These are phyloP conservation scores for Danielia oregonensis DNA, from an alignment of 805 yeast genomes.

Conservation along the genomic window DNA sequence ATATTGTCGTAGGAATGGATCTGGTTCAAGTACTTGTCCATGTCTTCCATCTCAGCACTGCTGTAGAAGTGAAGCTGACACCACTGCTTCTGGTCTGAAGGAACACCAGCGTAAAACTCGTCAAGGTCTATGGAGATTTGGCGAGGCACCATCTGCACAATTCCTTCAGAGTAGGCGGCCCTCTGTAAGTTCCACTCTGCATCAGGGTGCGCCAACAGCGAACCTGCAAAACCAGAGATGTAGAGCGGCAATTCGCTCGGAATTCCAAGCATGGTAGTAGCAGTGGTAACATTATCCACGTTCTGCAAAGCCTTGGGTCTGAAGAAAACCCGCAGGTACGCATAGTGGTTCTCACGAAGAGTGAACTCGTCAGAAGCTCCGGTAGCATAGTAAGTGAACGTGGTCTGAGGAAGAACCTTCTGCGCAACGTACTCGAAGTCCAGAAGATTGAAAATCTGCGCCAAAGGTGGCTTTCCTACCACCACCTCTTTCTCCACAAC, in stretches of 20 bases:
- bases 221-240: constrained; percentile 6
- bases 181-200: constrained; percentile 6
- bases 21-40: not conserved
- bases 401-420: constrained; percentile 3
- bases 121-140: constrained; percentile 3
- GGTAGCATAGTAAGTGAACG: constrained; percentile 4
- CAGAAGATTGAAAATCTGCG: constrained; percentile 4
- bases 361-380: constrained; percentile 5
- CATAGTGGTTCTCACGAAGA: constrained; percentile 5
- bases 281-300: constrained; percentile 2
- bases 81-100: constrained; percentile 4
- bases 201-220: constrained; percentile 2
- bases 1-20: not conserved
- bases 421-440: constrained; percentile 6
- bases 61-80: constrained; percentile 2
- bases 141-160: constrained; percentile 5
- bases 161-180: constrained; percentile 4
- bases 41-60: constrained; percentile 1
- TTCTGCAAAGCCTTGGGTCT: constrained; percentile 3
- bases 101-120: constrained; percentile 4
- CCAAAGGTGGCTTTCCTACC: constrained; percentile 3
- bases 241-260: constrained; percentile 4
- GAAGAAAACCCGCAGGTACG: constrained; percentile 5
- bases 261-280: constrained; percentile 2
- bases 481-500: too few species aligned